Base-by-base conservation (phyloP, 2,329 filamentous ascomycete species). In the Chrysoporthe cubensis region DNA sequence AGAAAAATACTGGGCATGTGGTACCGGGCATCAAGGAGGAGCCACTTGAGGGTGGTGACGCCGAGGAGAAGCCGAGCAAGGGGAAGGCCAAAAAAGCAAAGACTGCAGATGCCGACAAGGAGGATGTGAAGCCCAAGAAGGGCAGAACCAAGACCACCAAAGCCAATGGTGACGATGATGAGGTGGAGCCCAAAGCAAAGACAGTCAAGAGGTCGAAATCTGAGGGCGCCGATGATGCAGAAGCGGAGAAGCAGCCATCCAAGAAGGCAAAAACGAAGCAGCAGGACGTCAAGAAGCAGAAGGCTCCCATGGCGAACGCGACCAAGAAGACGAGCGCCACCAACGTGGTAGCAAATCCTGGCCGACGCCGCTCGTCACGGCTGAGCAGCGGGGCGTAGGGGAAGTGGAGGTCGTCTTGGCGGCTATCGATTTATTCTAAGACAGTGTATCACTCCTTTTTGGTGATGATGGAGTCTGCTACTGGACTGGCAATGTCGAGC, bases 1-100 rank as follows among this genome's bases (percentile, higher is more conserved):
- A 98, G 81, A 97, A 94, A 82, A 97, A 97, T 83, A 86, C 78
- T 0, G 85, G 84, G 0, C 75, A 76, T 3, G 77, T 82, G 4
- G 77, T 76, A 4, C 70, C 78, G 0, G 79, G 79, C 0, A 78
- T 81, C 42, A 85, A 86, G 71, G 79, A 82, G 58, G 80, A 83
- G 67, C 74, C 77, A 0, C 60, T 78, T 3, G 77, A 79, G 52
- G 76, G 77, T 5, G 75, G 75, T 14, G 71, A 76, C 18, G 68
- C 71, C 2, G 71, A 73, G 4, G 74, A 75, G 37, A 70, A 75
- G 43, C 66, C 71, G n/a, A 65, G 66, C 43, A 74, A 71, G 63
- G 50, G 72, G 0, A 76, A 44, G 66, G 73, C 70, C 2, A 71
- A 73, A 2, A 76, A 73, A 57, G 46, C 69, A 73, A 72, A 50